phyloP scores from a whole-genome alignment of 768 basidiomycete species.

The Mycena rosella region DNA sequence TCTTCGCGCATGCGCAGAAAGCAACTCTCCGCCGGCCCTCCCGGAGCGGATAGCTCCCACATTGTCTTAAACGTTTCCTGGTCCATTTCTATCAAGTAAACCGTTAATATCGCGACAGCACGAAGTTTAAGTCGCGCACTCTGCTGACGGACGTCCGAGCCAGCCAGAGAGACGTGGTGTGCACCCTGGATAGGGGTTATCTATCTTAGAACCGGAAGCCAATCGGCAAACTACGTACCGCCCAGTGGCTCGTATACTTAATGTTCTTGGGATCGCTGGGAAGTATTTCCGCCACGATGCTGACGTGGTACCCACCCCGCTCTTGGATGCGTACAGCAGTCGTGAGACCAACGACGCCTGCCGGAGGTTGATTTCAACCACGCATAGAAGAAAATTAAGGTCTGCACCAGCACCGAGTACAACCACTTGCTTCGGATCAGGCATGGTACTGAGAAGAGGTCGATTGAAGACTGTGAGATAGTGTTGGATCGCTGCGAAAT shows the following conservation, averaged over 20 bases:
- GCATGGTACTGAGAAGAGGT: conserved; percentile 20
- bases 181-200: conserved; percentile 71
- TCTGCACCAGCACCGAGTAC: conserved; percentile 56
- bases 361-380: not conserved
- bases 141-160: conserved; percentile 63
- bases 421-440: conserved; percentile 45
- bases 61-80: conserved; percentile 78
- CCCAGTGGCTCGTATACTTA: conserved; percentile 86
- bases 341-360: conserved; percentile 84
- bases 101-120: conserved; percentile 5
- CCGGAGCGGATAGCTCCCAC: conserved; percentile 78
- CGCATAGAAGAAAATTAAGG: conserved; percentile 3
- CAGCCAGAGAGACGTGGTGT: conserved; percentile 77
- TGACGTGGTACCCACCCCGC: conserved; percentile 70
- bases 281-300: conserved; percentile 77
- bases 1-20: conserved; percentile 76
- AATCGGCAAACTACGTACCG: conserved; percentile 59
- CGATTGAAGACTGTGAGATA: too few species aligned
- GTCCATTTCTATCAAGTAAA: conserved; percentile 67
- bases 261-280: conserved; percentile 82
- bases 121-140: conserved; percentile 51
- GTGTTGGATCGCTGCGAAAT: too few species aligned
- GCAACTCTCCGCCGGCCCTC: conserved; percentile 65
- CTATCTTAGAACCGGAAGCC: not conserved
- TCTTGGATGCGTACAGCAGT: conserved; percentile 81